These are phyloP conservation scores for Cardamine resedifolia DNA, from an alignment of 345 rosid species.

Conservation along the genomic window DNA sequence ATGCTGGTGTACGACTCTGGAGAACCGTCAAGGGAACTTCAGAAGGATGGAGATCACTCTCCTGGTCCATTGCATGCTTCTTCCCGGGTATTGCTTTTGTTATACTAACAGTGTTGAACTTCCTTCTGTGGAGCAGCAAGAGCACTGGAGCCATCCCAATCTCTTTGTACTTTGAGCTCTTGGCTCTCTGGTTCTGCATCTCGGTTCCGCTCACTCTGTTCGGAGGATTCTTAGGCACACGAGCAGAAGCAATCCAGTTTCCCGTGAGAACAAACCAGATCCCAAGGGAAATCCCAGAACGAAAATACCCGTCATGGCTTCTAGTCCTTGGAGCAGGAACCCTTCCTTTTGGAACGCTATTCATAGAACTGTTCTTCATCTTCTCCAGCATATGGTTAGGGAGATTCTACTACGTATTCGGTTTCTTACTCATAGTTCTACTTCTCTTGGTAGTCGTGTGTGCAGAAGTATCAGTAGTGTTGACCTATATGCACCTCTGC, in stretches of 20 bases:
- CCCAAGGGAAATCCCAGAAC: slow-evolving; percentile 82
- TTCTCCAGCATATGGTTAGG: slow-evolving; percentile 90
- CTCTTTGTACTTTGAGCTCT: slow-evolving; percentile 63
- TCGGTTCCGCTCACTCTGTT: slow-evolving; percentile 76
- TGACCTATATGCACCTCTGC: slow-evolving; percentile 84
- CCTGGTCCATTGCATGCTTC: slow-evolving; percentile 75
- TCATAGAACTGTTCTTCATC: slow-evolving; percentile 79
- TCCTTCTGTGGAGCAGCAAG: slow-evolving; percentile 73
- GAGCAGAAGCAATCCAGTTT: slow-evolving; percentile 60
- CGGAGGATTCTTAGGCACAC: slow-evolving; percentile 74
- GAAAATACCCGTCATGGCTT: slow-evolving; percentile 84
- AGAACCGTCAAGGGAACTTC: slow-evolving; percentile 70
- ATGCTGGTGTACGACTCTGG: slow-evolving; percentile 73
- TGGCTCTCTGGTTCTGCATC: slow-evolving; percentile 81
- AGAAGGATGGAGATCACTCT: slow-evolving; percentile 74
- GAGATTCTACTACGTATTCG: slow-evolving; percentile 74
- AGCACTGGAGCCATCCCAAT: slow-evolving; percentile 84
- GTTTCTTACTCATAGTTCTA: slow-evolving; percentile 73
- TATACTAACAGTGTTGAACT: slow-evolving; percentile 64
- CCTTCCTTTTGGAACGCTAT: slow-evolving; percentile 77
- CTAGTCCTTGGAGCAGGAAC: slow-evolving; percentile 89
- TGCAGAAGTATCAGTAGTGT: slow-evolving; percentile 78
- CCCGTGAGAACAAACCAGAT: slow-evolving; percentile 79
- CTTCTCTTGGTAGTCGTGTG: slow-evolving; percentile 63
- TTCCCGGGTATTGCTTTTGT: slow-evolving; percentile 83